These are phyloP conservation scores for Paraconiothyrium sp. DNA, from an alignment of 2,329 filamentous ascomycete species.

Conservation along the genomic window DNA sequence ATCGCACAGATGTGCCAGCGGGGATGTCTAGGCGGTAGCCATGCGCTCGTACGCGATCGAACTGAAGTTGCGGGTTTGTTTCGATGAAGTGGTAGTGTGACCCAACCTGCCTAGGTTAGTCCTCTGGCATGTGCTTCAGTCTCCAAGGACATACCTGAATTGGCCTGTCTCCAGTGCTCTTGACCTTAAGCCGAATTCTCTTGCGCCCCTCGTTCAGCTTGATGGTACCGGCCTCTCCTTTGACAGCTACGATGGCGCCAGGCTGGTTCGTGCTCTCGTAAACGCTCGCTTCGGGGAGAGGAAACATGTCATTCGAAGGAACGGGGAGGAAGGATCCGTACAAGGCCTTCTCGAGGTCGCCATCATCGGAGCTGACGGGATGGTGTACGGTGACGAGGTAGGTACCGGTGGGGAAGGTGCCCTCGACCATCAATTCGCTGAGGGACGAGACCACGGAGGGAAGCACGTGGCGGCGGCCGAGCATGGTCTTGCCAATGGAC, in stretches of 20 bases:
- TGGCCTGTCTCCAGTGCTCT: conserved; percentile 86
- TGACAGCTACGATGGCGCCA: conserved; percentile 79
- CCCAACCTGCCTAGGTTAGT: conserved; percentile 66
- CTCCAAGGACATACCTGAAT: conserved; percentile 71
- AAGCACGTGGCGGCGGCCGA: conserved; percentile 89
- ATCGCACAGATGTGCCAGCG: conserved; percentile 89
- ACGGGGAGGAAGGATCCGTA: conserved; percentile 92
- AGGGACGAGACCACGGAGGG: conserved; percentile 83
- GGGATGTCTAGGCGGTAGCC: conserved; percentile 89
- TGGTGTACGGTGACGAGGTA: conserved; percentile 95
- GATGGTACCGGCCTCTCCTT: conserved; percentile 70
- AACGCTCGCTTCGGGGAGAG: conserved; percentile 68
- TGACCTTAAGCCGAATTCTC: conserved; percentile 78
- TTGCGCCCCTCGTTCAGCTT: conserved; percentile 77
- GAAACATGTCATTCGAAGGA: conserved; percentile 74
- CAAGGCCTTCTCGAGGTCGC: conserved; percentile 83
- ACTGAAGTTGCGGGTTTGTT: conserved; percentile 88
- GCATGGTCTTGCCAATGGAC: conserved; percentile 88
- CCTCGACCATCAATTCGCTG: conserved; percentile 89
- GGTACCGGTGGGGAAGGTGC: conserved; percentile 88
- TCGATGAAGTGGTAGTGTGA: conserved; percentile 98
- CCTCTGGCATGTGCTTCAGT: background rate
- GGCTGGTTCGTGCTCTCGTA: conserved; percentile 76
- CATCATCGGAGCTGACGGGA: conserved; percentile 85
- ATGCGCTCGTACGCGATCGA: conserved; percentile 83